A percentile compares a stretch with the other conserved stretches of the same genome.
phyloP scores from a whole-genome alignment of 108 stramenopile genomes.

The Skeletonema marinoi region DNA sequence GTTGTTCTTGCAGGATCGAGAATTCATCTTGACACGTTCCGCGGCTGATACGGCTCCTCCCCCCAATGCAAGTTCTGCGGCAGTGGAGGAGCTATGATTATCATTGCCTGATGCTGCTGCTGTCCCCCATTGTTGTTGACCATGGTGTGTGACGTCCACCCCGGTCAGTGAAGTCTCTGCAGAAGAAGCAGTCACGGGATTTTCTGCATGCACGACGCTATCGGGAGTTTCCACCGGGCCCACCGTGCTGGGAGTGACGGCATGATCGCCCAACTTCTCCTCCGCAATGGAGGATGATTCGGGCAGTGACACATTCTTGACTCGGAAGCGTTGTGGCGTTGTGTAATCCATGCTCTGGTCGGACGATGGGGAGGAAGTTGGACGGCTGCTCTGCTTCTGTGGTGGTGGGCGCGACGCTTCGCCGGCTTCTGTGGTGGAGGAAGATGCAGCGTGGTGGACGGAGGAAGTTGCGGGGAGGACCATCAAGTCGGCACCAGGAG shows the following conservation, averaged over 20 bases:
- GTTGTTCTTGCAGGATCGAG: not conserved
- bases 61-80: not conserved
- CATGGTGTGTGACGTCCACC: not conserved
- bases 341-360: constrained; percentile 10
- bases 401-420: not conserved
- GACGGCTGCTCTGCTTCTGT: not conserved
- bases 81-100: not conserved
- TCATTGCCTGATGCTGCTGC: not conserved
- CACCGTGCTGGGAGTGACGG: constrained; percentile 33
- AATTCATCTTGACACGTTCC: constrained; percentile 2
- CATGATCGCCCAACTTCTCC: not conserved
- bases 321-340: constrained; percentile 26
- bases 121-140: constrained; percentile 8
- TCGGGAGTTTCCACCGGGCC: constrained; percentile 1
- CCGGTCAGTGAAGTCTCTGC: not conserved
- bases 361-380: not conserved
- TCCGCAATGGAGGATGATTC: not conserved
- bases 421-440: constrained; percentile 2
- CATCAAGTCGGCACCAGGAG: not conserved
- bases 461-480: not conserved
- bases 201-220: not conserved
- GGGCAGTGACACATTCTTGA: not conserved
- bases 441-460: not conserved
- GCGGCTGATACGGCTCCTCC: constrained; percentile 3
- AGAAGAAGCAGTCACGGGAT: not conserved